A percentile compares a stretch with the other conserved stretches of the same genome.
Conservation (phyloP, 805 yeast genomes). For the Candida lessepsii region DNA sequence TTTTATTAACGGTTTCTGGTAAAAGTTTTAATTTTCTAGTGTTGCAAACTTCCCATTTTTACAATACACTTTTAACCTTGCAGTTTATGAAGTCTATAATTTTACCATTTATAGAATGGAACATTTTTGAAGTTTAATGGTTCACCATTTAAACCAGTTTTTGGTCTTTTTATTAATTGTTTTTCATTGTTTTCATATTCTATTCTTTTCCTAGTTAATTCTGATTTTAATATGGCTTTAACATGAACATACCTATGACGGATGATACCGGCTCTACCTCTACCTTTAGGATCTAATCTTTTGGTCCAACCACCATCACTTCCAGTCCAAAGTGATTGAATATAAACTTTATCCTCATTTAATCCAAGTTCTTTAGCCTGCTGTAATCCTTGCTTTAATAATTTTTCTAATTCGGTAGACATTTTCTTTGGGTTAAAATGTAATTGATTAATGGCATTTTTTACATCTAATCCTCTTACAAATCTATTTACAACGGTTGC, state of each 20-base stretch:
- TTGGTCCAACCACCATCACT: conserved; percentile 76
- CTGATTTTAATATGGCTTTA: conserved; percentile 69
- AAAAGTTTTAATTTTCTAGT: no score
- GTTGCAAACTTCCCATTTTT: no score
- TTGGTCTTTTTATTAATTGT: conserved; percentile 50
- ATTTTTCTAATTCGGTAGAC: conserved; percentile 72
- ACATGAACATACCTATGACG: conserved; percentile 78
- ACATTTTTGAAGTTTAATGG: conserved; percentile 44
- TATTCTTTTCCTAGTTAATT: conserved; percentile 59
- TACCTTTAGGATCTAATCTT: conserved; percentile 78
- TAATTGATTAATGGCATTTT: conserved; percentile 85
- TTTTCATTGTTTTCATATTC: conserved; percentile 57
- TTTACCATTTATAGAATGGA: conserved; percentile 43
- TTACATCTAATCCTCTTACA: conserved; percentile 66
- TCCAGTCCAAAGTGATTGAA: conserved; percentile 87
- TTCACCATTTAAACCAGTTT: conserved; percentile 44
- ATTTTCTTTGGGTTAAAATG: conserved; percentile 83
- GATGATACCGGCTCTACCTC: conserved; percentile 84
- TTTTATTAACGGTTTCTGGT: neutral
- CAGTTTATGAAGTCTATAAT: no score
- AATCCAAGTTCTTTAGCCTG: conserved; percentile 64
- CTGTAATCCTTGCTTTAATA: conserved; percentile 68
- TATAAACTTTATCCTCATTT: conserved; percentile 60
- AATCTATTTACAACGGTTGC: conserved; percentile 77
- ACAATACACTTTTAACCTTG: no score